phyloP scores from a whole-genome alignment of 2,329 filamentous ascomycete genomes.

The Pseudogymnoascus sp. region DNA sequence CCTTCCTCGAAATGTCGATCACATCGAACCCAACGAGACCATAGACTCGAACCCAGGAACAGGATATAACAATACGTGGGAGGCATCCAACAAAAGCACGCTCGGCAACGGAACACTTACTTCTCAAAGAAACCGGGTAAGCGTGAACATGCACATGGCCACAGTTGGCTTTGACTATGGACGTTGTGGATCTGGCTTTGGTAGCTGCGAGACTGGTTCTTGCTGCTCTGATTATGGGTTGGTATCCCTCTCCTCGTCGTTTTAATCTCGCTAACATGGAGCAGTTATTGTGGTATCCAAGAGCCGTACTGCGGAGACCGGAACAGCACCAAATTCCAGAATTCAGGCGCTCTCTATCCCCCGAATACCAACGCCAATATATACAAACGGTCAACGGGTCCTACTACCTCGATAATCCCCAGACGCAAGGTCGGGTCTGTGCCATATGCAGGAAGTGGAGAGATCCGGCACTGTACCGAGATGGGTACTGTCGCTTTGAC shows the following conservation, averaged over 20 bases:
- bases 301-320: neutral
- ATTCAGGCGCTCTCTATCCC: neutral
- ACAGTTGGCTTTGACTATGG: neutral
- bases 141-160: neutral
- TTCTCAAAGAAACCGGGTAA: neutral
- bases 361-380: neutral
- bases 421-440: neutral
- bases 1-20: neutral
- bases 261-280: neutral
- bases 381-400: neutral
- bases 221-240: conserved; percentile 21
- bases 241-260: neutral
- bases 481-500: conserved; percentile 58
- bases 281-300: neutral
- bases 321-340: neutral
- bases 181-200: conserved; percentile 23
- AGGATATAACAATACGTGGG: neutral
- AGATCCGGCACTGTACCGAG: conserved; percentile 37
- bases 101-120: neutral
- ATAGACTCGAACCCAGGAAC: neutral
- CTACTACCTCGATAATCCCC: neutral
- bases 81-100: neutral
- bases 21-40: neutral
- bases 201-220: conserved; percentile 19
- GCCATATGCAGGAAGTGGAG: neutral